phyloP scores from a whole-genome alignment of 306 rosid species.

The Myrica gale region DNA sequence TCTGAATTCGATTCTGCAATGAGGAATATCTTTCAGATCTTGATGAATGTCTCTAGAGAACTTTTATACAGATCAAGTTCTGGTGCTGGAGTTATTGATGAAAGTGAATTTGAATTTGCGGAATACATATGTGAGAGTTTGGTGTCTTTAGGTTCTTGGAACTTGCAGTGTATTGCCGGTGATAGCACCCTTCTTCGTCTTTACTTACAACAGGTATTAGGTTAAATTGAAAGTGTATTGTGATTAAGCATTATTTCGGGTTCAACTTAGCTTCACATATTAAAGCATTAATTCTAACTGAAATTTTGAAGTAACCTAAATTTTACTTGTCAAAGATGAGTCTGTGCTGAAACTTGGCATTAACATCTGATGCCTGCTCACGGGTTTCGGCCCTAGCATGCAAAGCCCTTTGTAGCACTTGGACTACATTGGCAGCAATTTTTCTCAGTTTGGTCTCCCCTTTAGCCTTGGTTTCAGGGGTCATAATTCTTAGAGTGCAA shows the following conservation, averaged over 20 bases:
- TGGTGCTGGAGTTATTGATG: conserved; percentile 52
- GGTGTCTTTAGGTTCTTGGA: conserved; percentile 74
- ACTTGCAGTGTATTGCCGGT: conserved; percentile 78
- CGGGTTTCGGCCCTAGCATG: neutral
- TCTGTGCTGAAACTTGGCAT: neutral
- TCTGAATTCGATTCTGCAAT: conserved; percentile 80
- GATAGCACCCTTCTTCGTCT: conserved; percentile 53
- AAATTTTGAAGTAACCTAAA: neutral
- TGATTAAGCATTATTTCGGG: neutral
- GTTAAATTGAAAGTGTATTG: neutral
- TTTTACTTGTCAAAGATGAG: neutral
- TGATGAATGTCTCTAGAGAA: conserved; percentile 76
- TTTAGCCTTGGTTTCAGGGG: neutral
- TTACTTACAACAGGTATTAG: conserved; percentile 76
- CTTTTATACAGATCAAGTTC: conserved; percentile 60
- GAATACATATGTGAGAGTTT: conserved; percentile 88
- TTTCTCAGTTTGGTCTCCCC: neutral
- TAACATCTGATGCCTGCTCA: neutral
- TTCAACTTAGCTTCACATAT: neutral
- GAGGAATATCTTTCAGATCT: conserved; percentile 59
- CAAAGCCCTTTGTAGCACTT: neutral
- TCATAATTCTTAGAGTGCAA: neutral
- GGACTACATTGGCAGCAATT: neutral
- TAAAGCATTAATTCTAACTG: neutral
- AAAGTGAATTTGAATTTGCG: conserved; percentile 70